Conservation (phyloP, 192 early-diverging fungal genomes). For the Coemansia javaensis region DNA sequence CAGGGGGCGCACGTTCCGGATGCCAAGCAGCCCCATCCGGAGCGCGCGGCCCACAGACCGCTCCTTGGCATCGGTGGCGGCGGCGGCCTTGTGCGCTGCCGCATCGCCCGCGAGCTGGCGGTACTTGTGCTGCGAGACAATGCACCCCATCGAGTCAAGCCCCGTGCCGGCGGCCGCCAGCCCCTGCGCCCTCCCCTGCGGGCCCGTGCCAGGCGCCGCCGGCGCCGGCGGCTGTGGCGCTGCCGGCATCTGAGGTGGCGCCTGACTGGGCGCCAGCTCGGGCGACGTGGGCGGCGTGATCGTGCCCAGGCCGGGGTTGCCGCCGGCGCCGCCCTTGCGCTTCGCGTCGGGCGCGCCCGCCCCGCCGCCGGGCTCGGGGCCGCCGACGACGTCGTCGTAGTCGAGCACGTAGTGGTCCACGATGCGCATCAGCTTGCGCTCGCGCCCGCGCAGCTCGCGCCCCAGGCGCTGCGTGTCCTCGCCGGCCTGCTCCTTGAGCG, state of each 20-base stretch:
- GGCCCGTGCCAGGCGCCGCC: neutral
- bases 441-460: slow-evolving; percentile 17
- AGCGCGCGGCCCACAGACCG: slow-evolving; percentile 11
- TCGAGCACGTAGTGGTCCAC: slow-evolving; percentile 40
- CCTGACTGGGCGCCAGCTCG: slow-evolving; percentile 6
- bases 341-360: neutral
- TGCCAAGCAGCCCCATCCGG: slow-evolving; percentile 41
- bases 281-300: slow-evolving; percentile 37
- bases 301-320: slow-evolving; percentile 15
- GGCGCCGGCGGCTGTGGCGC: slow-evolving; percentile 1
- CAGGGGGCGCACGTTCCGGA: slow-evolving; percentile 19
- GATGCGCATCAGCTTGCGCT: slow-evolving; percentile 32
- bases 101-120: slow-evolving; percentile 1
- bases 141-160: slow-evolving; percentile 35
- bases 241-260: slow-evolving; percentile 14
- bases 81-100: neutral
- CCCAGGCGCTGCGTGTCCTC: slow-evolving; percentile 8
- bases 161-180: neutral
- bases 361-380: neutral
- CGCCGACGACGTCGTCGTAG: slow-evolving; percentile 33
- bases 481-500: neutral
- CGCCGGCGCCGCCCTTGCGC: neutral
- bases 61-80: slow-evolving; percentile 7
- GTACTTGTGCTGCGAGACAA: slow-evolving; percentile 33
- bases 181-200: too few species aligned